Evolutionary conservation across 495 filamentous ascomycete genomes (phyloP), one percentile per base, ranked within the genome.

Genomic region (Neurospora sp.): DNA sequence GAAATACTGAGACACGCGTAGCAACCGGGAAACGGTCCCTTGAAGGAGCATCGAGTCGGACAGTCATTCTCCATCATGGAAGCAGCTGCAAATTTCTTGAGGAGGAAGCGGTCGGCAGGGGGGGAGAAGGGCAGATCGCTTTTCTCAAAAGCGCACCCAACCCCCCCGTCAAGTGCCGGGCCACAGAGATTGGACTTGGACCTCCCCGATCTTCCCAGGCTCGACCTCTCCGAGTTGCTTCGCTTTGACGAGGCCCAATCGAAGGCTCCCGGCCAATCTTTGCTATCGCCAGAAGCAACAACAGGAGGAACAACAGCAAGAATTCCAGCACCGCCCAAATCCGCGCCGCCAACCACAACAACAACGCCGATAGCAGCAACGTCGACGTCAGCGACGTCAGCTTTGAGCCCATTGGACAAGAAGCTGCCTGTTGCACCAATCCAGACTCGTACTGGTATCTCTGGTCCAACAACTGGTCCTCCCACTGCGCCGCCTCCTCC

Each of bases 61-160:
- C 46, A 23, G 46, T 54, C 46, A 23, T 20, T 54, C 46, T 31
- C 54, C 54, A 79, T 75, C 76, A 80, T 80, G 79, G 77, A 74
- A 54, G 70, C 75, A 37, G 44, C 54, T 35, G 54, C 54, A 62
- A 62, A 62, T 35, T 62, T 62, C 54, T 35, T 62, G 27, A 62
- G 54, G 54, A 62, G 54, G 27, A 62, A 62, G 27, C 54, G 54
- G 54, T 62, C 54, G 5, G 54, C 54, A 1, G 54, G 54, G 14
- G 54, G 54, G 4, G 54, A 77, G 72, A 74, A 76, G 2, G 78
- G 79, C 59, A 70, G 77, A 71, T 82, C 80, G 71, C 80, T 79
- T 38, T 82, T 79, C 75, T 82, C 80, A 39, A 82, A 82, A 75
- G 80, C 79, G 1, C 77, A 81, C 40, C 80, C 79, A 35, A 75